Evolutionary conservation across 805 yeast species (phyloP), one percentile per base, ranked within the genome.

Genomic region (Ogataea naganishii): DNA sequence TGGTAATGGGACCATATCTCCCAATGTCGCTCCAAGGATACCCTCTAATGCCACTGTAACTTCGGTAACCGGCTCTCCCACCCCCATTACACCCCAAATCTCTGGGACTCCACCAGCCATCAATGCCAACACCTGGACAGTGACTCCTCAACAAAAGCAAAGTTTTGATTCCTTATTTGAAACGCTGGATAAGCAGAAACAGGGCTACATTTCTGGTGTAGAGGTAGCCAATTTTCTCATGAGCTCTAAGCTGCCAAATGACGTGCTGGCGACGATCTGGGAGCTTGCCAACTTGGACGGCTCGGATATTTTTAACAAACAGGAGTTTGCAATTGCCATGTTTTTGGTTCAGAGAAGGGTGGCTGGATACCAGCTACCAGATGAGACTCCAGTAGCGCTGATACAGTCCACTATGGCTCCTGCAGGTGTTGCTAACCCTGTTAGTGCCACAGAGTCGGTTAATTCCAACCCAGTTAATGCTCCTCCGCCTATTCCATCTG

Each of bases 321-420:
- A 73, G 40, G 98, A 92, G 53, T 92, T 92, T 53, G 77, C 94
- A 3, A 79, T 92, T 48, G 96, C 97, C 12, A 80, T 92, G 84
- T 89, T 79, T 50, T 69, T 92, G 41, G 92, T 92, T 7, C 94
- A 86, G 56, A 82, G 80, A 55, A 80, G 72, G 46, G 64, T 88
- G 35, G 69, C 81, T 2, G 97, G 97, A 13, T 43, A 46, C 33
- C 75, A 71, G 17, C 64, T 92, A 39, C 97, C 98, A 3, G 73
- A 73, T 34, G 69, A 77, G 10, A 72, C 86, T 14, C 96, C 96
- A 3, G 69, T 69, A 13, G 65, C 73, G 16, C 61, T 88, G 42
- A 39, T 51, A 20, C 46, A 48, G 27, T 43, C 49, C 21, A 44
- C 37, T 4, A 47, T 74, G 27, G 53, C 45, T 11, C 51, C 62